Base-by-base conservation (phyloP, 1,139 yeast species). In the Geotrichum fermentans region DNA sequence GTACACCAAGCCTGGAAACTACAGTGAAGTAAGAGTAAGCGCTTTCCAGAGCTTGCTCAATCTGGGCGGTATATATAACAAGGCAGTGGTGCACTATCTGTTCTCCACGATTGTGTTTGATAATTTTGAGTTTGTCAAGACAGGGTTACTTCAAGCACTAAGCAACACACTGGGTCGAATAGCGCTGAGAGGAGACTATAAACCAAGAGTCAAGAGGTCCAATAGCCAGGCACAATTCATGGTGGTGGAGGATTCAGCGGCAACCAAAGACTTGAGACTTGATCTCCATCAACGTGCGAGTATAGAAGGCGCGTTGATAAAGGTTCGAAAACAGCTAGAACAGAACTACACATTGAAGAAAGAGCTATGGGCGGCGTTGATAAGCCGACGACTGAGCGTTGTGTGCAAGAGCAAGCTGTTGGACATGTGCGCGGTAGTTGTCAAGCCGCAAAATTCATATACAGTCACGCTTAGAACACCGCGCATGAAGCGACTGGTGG, bases 11-110 rank as follows among this genome's bases (percentile, higher is more conserved):
- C 70, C 74, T 0, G 72, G 72, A 14, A 72, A 73, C 55, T 69
- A 75, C 26, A 64, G 71, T 42, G 82, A 79, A 29, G 75, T 87
- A 1, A 68, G 96, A 43, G 61, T 83, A 13, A 76, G 76, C 41
- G 92, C 96, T 0, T 83, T 85, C 61, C 77, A 77, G 49, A 86
- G 90, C 0, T 61, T 92, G 36, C 70, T 90, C 47, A 61, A 77
- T 3, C 69, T 87, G 33, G 97, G 97, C 10, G 97, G 94, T 0
- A 68, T 89, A 53, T 81, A 80, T 52, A 84, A 86, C 59, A 65
- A 71, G 14, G 71, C 73, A 21, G 72, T 88, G 3, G 62, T 88
- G 56, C 70, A 74, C 26, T 86, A 86, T 59, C 78, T 81, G 53
- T 77, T 86, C 57, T 73, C 78, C 42, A 69, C 79, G 0, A 67